phyloP scores from a whole-genome alignment of 129 eudicot species.

The Flaveria ramosissima region DNA sequence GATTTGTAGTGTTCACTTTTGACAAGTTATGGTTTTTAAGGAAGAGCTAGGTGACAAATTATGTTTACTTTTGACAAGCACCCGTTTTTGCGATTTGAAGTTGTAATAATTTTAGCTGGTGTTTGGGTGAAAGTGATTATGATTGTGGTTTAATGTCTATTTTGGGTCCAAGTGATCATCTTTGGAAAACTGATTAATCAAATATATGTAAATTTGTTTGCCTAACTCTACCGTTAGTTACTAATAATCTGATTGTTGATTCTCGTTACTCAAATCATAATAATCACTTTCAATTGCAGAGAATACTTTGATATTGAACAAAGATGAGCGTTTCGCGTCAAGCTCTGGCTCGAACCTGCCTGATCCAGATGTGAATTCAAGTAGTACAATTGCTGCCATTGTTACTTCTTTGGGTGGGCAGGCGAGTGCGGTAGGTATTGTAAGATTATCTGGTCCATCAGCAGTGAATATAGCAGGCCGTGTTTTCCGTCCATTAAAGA shows the following conservation, averaged over 20 bases:
- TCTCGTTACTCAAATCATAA: background rate
- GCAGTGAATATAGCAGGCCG: slow-evolving; percentile 64
- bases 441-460: slow-evolving; percentile 80
- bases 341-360: slow-evolving; percentile 23
- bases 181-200: no score
- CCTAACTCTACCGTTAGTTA: background rate
- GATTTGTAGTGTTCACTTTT: no score
- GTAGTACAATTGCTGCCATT: slow-evolving; percentile 92
- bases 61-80: no score
- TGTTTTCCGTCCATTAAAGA: slow-evolving; percentile 57
- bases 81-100: no score
- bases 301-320: slow-evolving; percentile 43
- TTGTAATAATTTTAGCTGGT: no score
- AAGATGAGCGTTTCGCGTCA: slow-evolving; percentile 63
- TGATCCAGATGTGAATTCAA: slow-evolving; percentile 44
- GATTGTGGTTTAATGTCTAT: no score
- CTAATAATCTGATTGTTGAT: background rate
- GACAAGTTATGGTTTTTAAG: no score
- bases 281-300: slow-evolving; percentile 38
- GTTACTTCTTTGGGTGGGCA: slow-evolving; percentile 94
- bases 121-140: no score
- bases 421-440: slow-evolving; percentile 93
- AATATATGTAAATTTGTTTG: background rate
- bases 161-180: no score
- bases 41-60: no score